phyloP scores from a whole-genome alignment of 176 grass and related monocot species.

The Oryza glaberrima region DNA sequence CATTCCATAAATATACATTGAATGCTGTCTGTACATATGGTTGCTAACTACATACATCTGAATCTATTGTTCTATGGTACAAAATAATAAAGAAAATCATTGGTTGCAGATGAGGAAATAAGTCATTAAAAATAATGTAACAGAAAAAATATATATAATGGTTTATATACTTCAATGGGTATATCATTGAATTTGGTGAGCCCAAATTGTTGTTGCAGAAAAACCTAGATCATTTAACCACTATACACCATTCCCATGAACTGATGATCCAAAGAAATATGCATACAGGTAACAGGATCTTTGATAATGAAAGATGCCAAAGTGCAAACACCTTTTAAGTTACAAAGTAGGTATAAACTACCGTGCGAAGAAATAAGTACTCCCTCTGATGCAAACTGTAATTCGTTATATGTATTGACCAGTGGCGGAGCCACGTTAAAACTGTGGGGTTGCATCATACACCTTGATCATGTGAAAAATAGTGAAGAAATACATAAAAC shows the following conservation, averaged over 20 bases:
- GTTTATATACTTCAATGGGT: neutral
- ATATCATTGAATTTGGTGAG: constrained; percentile 20
- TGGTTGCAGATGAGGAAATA: constrained; percentile 10
- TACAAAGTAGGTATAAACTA: constrained; percentile 3
- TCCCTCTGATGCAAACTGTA: too few relatives aligned
- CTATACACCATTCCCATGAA: constrained; percentile 30
- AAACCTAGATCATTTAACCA: constrained; percentile 19
- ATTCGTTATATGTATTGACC: too few relatives aligned
- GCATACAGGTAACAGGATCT: neutral
- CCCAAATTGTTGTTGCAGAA: constrained; percentile 2
- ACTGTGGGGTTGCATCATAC: too few relatives aligned
- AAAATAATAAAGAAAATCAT: constrained; percentile 8
- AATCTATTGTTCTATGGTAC: constrained; percentile 20
- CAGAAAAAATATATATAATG: constrained; percentile 7
- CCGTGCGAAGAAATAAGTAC: neutral
- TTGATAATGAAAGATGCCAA: constrained; percentile 5
- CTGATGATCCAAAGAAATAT: neutral
- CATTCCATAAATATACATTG: constrained; percentile 10
- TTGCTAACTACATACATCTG: neutral
- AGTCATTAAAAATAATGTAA: constrained; percentile 18
- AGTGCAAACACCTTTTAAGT: neutral
- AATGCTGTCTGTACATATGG: constrained; percentile 8
- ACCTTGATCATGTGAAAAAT: too few relatives aligned
- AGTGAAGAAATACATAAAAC: too few relatives aligned
- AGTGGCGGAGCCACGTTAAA: too few relatives aligned